Conservation (phyloP, 2,329 filamentous ascomycete genomes). For the Colletotrichum tropicicola region DNA sequence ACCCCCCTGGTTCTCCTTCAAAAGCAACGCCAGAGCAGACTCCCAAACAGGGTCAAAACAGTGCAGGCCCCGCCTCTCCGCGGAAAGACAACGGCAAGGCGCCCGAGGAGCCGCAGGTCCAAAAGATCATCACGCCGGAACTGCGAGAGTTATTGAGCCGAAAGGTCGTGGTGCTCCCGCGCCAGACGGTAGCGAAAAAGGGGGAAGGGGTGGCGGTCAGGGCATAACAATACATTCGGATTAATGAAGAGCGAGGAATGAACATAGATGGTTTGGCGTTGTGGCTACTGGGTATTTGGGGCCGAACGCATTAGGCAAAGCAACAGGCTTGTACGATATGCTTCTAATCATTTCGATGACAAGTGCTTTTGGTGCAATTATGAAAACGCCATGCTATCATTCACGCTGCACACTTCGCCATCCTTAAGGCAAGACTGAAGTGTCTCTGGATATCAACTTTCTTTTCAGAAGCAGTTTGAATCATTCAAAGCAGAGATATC, state of each 20-base stretch:
- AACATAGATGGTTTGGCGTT: background rate
- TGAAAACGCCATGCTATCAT: no score
- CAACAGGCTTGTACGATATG: background rate
- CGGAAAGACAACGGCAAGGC: slow-evolving; percentile 44
- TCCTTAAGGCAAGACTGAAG: no score
- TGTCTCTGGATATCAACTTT: no score
- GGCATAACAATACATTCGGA: no score
- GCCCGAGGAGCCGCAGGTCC: slow-evolving; percentile 40
- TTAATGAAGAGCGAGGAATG: no score
- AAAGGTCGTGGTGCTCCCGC: slow-evolving; percentile 54
- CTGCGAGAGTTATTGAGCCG: slow-evolving; percentile 62
- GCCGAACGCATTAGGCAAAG: background rate
- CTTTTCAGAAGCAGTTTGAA: no score
- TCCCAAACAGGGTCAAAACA: background rate
- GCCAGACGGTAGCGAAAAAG: slow-evolving; percentile 42
- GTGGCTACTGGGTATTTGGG: background rate
- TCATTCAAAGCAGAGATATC: no score
- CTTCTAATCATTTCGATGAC: background rate
- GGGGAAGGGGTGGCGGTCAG: slow-evolving; percentile 1
- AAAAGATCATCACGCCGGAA: slow-evolving; percentile 65
- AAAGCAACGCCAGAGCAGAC: slow-evolving; percentile 7
- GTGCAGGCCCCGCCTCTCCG: slow-evolving; percentile 36
- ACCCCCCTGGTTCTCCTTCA: slow-evolving; percentile 17
- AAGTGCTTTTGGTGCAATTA: no score
- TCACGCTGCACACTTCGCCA: no score